These are phyloP conservation scores for Wickerhamomyces sydowiorum DNA, from an alignment of 805 yeast species.

Conservation along the genomic window DNA sequence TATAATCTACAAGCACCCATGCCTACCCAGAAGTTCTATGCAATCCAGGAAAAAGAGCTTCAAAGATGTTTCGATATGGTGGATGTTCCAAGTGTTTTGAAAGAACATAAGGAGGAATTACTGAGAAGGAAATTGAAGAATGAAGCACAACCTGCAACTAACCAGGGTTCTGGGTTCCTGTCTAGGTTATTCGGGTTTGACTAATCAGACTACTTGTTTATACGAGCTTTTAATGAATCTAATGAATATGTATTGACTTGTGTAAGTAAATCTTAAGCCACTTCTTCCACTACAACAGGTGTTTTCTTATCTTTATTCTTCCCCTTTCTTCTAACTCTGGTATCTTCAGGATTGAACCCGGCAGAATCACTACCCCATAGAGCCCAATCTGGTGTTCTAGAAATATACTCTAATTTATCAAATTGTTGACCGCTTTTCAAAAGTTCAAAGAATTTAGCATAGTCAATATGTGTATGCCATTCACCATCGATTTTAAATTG, in stretches of 20 bases:
- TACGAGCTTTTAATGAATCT: not conserved
- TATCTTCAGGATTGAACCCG: constrained; percentile 87
- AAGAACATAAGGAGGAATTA: not conserved
- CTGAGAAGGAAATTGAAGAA: not conserved
- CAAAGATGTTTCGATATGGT: constrained; percentile 31
- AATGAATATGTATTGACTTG: too few relatives aligned
- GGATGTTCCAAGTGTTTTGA: constrained; percentile 8
- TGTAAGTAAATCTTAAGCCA: too few relatives aligned
- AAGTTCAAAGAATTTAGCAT: constrained; percentile 66
- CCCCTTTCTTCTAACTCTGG: constrained; percentile 30
- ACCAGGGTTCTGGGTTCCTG: not conserved
- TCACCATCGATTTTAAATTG: constrained; percentile 63
- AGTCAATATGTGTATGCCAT: constrained; percentile 91
- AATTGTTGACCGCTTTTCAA: constrained; percentile 60
- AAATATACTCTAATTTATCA: constrained; percentile 72
- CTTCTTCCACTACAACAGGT: constrained; percentile 3
- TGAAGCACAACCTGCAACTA: not conserved
- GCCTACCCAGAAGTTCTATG: constrained; percentile 51
- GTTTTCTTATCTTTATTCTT: constrained; percentile 7
- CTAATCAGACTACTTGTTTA: not conserved
- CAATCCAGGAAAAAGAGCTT: constrained; percentile 39
- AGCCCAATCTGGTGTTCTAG: constrained; percentile 88
- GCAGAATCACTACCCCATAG: constrained; percentile 79
- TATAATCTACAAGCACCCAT: constrained; percentile 62
- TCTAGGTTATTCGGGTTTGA: not conserved